phyloP scores from a whole-genome alignment of 1,284 basidiomycete genomes.

The Leucoagaricus sp. region DNA sequence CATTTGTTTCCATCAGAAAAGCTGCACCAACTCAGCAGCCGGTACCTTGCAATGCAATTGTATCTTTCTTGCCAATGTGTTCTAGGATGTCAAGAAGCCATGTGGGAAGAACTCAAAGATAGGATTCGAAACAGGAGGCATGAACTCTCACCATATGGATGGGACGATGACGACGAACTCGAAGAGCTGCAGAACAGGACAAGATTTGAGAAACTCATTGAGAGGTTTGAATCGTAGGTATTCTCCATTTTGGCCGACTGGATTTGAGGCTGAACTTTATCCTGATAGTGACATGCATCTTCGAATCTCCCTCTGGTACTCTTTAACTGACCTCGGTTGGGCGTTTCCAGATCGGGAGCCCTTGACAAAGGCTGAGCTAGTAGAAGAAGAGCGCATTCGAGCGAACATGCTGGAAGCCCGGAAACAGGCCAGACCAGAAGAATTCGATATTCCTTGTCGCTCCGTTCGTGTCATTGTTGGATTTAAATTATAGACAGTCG shows the following conservation, averaged over 20 bases:
- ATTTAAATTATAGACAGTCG: slow-evolving; percentile 41
- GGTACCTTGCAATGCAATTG: slow-evolving; percentile 71
- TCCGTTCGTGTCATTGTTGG: slow-evolving; percentile 63
- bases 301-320: slow-evolving; percentile 68
- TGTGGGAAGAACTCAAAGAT: slow-evolving; percentile 78
- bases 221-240: slow-evolving; percentile 39
- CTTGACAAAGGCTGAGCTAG: slow-evolving; percentile 64
- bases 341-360: slow-evolving; percentile 59
- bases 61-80: slow-evolving; percentile 64
- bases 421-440: slow-evolving; percentile 52
- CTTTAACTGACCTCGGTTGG: slow-evolving; percentile 59
- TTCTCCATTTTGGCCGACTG: slow-evolving; percentile 48
- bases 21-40: slow-evolving; percentile 51
- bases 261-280: slow-evolving; percentile 1
- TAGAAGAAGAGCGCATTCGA: slow-evolving; percentile 67
- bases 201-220: slow-evolving; percentile 65
- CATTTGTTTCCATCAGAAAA: slow-evolving; percentile 47
- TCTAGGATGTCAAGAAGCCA: slow-evolving; percentile 72
- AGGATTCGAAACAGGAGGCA: slow-evolving; percentile 54
- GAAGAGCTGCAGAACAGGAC: slow-evolving; percentile 54
- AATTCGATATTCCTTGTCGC: slow-evolving; percentile 57
- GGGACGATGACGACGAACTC: slow-evolving; percentile 66
- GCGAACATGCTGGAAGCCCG: slow-evolving; percentile 66
- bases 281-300: slow-evolving; percentile 64
- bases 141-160: slow-evolving; percentile 57